Base-by-base conservation (phyloP, 331 rosid genomes). In the Malus hybrid region DNA sequence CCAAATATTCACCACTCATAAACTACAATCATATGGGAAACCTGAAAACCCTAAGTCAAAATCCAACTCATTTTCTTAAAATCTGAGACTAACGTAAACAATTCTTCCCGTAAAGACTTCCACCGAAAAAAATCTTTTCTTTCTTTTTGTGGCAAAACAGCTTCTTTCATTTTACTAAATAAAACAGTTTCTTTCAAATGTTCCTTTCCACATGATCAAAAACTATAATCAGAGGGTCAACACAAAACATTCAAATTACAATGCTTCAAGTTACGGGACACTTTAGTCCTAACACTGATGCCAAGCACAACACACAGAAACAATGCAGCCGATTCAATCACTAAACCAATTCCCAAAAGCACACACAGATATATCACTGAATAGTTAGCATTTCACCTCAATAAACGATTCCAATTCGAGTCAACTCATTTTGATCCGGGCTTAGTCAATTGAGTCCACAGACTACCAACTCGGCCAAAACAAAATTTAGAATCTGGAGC, bases 391-490 rank as follows among this genome's bases (percentile, higher is more conserved):
- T 80, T 39, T 74, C 66, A 82, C 77, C 63, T 60, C 61, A 66
- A 65, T 65, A 77, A 84, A 80, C 26, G 70, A 87, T 83, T 84
- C 82, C 77, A 74, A 83, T 70, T 77, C 60, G 85, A 77, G 89
- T 80, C 89, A 87, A 88, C 85, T 83, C 73, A 75, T 63, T 72
- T 66, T 75, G 70, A 80, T 63, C 73, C 73, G 29, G 77, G 72
- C 87, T 73, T 52, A 82, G 77, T 57, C 69, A 79, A 76, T 58
- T 76, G 30, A 76, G 81, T 76, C 81, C 82, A 32, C 34, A 57
- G 75, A 67, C 68, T 81, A 77, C 65, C 69, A 84, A 78, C 79
- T 62, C 80, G 68, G 76, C 71, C 63, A 68, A 72, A 44, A 44
- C 15, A 44, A 44, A 44, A 44, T 42, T 42, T 42, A 9, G 46